phyloP scores from a whole-genome alignment of 202 grass and related monocot species.

The Brachypodium distachyon region DNA sequence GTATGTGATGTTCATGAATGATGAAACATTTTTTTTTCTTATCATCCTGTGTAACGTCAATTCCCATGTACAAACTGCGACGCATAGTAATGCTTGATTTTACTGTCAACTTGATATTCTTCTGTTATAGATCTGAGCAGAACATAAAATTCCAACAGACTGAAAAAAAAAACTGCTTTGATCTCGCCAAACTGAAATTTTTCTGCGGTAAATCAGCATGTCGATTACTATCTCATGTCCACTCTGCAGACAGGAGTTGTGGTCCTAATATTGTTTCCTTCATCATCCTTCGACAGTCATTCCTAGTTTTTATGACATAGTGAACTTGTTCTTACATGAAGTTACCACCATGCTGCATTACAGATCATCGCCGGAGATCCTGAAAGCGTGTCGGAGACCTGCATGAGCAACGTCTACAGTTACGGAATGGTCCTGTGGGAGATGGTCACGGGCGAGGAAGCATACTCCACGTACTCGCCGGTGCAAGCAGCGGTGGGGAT shows the following conservation, averaged over 20 bases:
- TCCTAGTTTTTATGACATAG: not conserved
- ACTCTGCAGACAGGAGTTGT: not conserved
- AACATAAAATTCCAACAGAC: not conserved
- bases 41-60: not conserved
- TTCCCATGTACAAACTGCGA: no score
- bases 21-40: not conserved
- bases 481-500: conserved; percentile 97
- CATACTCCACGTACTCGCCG: conserved; percentile 89
- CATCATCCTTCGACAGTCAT: not conserved
- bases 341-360: not conserved
- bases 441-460: conserved; percentile 84
- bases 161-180: not conserved
- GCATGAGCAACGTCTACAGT: conserved; percentile 98
- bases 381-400: conserved; percentile 78
- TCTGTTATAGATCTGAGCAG: no score
- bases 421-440: conserved; percentile 97
- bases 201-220: not conserved
- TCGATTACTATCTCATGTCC: no score
- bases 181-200: not conserved
- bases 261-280: not conserved
- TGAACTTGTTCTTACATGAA: conserved; percentile 9
- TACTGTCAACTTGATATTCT: no score
- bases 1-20: no score
- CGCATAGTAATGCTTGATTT: no score
- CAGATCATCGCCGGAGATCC: conserved; percentile 97